A percentile compares a stretch with the other conserved stretches of the same genome.
These are phyloP conservation scores for Apiospora phragmitis DNA, from an alignment of 2,329 filamentous ascomycete genomes.

Conservation along the genomic window DNA sequence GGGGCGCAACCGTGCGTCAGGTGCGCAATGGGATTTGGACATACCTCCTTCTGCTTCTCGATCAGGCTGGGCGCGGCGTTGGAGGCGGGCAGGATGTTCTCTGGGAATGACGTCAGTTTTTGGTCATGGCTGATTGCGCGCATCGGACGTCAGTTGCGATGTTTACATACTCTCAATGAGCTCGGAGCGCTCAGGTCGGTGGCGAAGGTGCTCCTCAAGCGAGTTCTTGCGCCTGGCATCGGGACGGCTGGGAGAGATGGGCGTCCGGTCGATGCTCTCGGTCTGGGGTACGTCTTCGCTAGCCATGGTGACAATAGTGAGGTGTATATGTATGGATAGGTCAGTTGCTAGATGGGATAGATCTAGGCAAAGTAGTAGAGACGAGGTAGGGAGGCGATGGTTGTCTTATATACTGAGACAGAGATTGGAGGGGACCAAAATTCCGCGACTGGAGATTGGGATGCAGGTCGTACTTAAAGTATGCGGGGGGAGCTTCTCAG, in stretches of 20 bases:
- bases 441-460: neutral
- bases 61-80: slow-evolving; percentile 76
- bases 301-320: neutral
- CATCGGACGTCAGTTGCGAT: slow-evolving; percentile 19
- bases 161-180: slow-evolving; percentile 71
- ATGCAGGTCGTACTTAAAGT: slow-evolving; percentile 7
- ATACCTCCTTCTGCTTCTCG: slow-evolving; percentile 74
- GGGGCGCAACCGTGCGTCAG: neutral
- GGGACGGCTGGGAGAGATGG: slow-evolving; percentile 57
- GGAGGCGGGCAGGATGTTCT: slow-evolving; percentile 83
- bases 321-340: neutral
- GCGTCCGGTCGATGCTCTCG: slow-evolving; percentile 52
- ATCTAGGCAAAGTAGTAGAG: neutral
- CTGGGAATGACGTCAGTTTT: slow-evolving; percentile 41
- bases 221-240: slow-evolving; percentile 61
- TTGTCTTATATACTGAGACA: neutral
- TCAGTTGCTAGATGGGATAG: neutral
- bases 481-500: neutral
- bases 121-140: neutral
- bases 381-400: neutral
- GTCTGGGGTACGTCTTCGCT: slow-evolving; percentile 14
- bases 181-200: slow-evolving; percentile 73
- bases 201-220: slow-evolving; percentile 70
- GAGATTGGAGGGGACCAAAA: neutral
- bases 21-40: slow-evolving; percentile 16